Conservation (phyloP, 140 eudicot genomes). For the Oenanthe javanica region DNA sequence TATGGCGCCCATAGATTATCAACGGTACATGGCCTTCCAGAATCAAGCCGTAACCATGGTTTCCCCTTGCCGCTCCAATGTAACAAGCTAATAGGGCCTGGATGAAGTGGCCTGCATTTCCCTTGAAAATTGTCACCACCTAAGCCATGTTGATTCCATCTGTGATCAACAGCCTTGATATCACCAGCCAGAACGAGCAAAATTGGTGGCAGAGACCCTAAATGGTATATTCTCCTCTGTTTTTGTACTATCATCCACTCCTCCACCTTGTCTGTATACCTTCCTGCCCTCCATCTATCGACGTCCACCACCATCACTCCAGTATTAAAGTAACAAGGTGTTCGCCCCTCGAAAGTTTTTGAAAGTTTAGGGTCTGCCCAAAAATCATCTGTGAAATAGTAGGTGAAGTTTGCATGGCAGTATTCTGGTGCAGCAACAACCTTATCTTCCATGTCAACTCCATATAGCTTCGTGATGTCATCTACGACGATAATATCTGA, state of each 20-base stretch:
- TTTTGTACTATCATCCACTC: constrained; percentile 7
- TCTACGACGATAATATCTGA: constrained; percentile 8
- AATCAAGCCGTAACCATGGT: constrained; percentile 8
- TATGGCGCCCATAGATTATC: constrained; percentile 10
- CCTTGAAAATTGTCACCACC: constrained; percentile 10
- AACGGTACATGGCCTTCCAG: not conserved
- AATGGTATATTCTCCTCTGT: not conserved
- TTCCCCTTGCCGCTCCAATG: constrained; percentile 15
- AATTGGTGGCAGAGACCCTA: constrained; percentile 9
- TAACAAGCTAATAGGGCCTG: constrained; percentile 11
- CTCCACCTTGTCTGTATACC: constrained; percentile 9
- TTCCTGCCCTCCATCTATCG: constrained; percentile 5
- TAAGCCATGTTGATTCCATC: constrained; percentile 14
- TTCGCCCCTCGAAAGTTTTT: not conserved
- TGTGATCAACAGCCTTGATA: constrained; percentile 3
- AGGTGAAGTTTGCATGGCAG: constrained; percentile 4
- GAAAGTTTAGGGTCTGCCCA: not conserved
- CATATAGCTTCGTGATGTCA: not conserved
- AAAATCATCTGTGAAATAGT: constrained; percentile 2
- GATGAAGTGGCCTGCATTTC: constrained; percentile 1
- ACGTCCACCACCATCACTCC: constrained; percentile 12
- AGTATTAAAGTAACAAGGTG: constrained; percentile 10
- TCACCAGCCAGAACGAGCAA: constrained; percentile 4
- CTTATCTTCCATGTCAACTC: constrained; percentile 5
- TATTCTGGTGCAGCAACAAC: constrained; percentile 13